Evolutionary conservation across 164 flowering plant genomes (phyloP).

Genomic region (Vitis rupestris): DNA sequence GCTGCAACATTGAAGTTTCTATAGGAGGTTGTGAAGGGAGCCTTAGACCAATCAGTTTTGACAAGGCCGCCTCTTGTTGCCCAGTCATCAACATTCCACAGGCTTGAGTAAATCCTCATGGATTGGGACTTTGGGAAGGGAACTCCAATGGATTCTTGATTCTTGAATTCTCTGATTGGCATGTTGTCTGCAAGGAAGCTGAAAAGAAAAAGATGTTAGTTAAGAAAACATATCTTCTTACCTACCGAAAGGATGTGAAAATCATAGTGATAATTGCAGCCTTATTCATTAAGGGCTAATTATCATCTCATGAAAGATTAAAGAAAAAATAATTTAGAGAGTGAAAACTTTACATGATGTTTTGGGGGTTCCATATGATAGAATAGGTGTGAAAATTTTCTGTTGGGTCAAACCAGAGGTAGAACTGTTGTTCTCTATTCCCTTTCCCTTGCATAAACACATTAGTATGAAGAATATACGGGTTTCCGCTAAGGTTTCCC

Average conservation of each 20-base stretch:
- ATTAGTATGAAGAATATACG: constrained; percentile 24
- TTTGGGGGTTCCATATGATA: constrained; percentile 18
- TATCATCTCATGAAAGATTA: no score
- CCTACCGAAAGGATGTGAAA: no score
- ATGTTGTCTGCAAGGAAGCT: constrained; percentile 18
- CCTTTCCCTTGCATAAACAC: constrained; percentile 24
- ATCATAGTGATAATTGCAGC: no score
- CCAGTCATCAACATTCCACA: constrained; percentile 30
- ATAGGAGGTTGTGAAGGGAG: constrained; percentile 24
- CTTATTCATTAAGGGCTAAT: no score
- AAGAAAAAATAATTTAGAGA: no score
- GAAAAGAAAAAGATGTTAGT: not conserved
- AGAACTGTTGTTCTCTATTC: constrained; percentile 23
- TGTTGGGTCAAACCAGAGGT: constrained; percentile 29
- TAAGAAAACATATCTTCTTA: not conserved
- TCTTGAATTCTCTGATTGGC: constrained; percentile 22
- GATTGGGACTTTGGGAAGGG: constrained; percentile 22
- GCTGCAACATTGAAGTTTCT: constrained; percentile 11
- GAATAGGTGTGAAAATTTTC: constrained; percentile 24
- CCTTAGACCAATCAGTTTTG: constrained; percentile 25
- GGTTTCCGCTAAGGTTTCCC: constrained; percentile 23
- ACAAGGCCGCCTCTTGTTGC: constrained; percentile 24
- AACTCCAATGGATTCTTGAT: constrained; percentile 13
- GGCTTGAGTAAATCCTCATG: constrained; percentile 23
- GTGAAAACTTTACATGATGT: no score